Evolutionary conservation across 179 eudicot genomes (phyloP).

Genomic region (Gypsophila paniculata): DNA sequence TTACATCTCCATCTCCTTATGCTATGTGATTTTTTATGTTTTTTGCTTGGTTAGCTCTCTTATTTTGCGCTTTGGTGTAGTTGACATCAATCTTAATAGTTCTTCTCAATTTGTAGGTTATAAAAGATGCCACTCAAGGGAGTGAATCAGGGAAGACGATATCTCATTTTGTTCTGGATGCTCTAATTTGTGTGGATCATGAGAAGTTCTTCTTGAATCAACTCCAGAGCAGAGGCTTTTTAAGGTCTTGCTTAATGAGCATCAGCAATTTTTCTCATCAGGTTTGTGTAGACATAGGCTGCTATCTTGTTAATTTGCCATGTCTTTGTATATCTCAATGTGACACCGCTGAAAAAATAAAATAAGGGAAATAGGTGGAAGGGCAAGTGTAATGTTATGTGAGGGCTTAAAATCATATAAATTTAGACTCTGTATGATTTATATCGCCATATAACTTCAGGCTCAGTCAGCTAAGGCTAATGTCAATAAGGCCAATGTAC

Average conservation of each 20-base stretch:
- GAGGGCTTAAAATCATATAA: background rate
- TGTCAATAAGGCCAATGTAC: background rate
- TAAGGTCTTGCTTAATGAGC: slow-evolving; percentile 79
- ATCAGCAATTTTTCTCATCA: slow-evolving; percentile 73
- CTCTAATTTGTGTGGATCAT: slow-evolving; percentile 77
- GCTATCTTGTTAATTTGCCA: background rate
- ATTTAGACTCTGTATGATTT: background rate
- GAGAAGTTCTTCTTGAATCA: slow-evolving; percentile 86
- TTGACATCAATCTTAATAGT: background rate
- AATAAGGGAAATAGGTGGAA: background rate
- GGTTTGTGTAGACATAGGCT: slow-evolving; percentile 36
- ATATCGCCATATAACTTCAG: background rate
- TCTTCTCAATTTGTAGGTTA: slow-evolving; percentile 41
- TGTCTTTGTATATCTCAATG: background rate
- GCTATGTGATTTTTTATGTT: slow-evolving; percentile 1
- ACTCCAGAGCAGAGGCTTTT: slow-evolving; percentile 95
- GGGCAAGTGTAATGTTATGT: background rate
- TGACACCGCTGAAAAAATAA: background rate
- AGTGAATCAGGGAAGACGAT: slow-evolving; percentile 93
- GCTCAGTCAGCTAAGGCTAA: background rate
- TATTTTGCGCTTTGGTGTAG: background rate
- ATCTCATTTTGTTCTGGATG: slow-evolving; percentile 77
- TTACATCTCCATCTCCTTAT: background rate
- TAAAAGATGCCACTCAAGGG: slow-evolving; percentile 88
- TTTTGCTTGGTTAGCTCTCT: background rate